Conservation (phyloP, 208 protist species). For the Acanthamoeba quina region DNA sequence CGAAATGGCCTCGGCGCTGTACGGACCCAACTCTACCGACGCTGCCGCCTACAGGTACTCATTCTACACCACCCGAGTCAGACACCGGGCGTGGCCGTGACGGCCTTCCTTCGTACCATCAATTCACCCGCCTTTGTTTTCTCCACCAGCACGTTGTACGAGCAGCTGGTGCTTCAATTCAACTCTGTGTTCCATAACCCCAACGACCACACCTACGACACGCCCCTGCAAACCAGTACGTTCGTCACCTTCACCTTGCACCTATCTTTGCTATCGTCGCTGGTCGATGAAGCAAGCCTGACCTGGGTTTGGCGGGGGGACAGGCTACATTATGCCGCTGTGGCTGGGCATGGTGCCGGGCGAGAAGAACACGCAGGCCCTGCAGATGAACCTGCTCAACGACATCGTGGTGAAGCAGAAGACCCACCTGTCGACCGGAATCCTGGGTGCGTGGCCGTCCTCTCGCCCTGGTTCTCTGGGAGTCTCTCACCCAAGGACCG, state of each 20-base stretch:
- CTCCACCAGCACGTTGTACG: not conserved
- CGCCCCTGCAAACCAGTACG: constrained; percentile 29
- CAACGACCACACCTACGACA: not conserved
- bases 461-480: not conserved
- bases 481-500: not conserved
- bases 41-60: constrained; percentile 14
- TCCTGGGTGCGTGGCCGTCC: not conserved
- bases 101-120: too few relatives aligned
- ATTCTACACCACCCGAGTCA: not conserved
- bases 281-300: not conserved
- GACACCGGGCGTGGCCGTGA: too few relatives aligned
- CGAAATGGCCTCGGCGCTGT: not conserved
- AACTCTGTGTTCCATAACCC: not conserved
- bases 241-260: not conserved
- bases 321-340: constrained; percentile 37
- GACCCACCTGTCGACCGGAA: constrained; percentile 66
- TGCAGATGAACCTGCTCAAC: not conserved
- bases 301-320: too few relatives aligned
- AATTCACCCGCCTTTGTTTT: too few relatives aligned
- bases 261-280: too few relatives aligned
- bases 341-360: constrained; percentile 33
- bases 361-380: not conserved
- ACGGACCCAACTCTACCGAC: not conserved
- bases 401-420: constrained; percentile 2
- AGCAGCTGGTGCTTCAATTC: not conserved